A percentile compares a stretch with the other conserved stretches of the same genome.
Conservation (phyloP, 2,329 filamentous ascomycete genomes). For the Penicillium palitans region DNA sequence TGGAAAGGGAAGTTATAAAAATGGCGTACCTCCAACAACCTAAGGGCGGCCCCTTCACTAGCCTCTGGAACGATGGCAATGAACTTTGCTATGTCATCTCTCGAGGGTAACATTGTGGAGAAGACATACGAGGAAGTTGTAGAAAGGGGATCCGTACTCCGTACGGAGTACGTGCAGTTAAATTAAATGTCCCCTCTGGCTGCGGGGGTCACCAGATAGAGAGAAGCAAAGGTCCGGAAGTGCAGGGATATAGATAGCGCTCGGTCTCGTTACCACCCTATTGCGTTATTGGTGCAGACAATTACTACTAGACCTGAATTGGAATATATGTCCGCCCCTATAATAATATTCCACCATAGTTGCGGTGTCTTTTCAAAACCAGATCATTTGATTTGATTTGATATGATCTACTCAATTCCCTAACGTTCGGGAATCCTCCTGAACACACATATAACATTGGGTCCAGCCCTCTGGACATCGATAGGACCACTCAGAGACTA, state of each 20-base stretch:
- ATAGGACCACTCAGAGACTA: too few species aligned
- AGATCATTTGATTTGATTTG: not conserved
- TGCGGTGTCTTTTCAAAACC: not conserved
- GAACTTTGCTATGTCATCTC: constrained; percentile 1
- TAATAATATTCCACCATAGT: too few species aligned
- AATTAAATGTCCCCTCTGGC: too few species aligned
- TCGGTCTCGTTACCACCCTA: not conserved
- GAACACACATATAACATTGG: too few species aligned
- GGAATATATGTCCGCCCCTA: too few species aligned
- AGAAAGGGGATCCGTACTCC: not conserved
- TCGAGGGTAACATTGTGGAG: not conserved
- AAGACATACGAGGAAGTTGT: not conserved
- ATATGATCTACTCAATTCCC: not conserved
- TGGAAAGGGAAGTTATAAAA: not conserved
- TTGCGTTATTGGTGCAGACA: not conserved
- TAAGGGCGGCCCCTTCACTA: not conserved
- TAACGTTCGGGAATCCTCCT: too few species aligned
- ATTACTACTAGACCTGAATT: not conserved
- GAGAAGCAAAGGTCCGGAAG: not conserved
- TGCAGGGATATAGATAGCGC: not conserved
- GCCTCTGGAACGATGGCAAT: constrained; percentile 6
- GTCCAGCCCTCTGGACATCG: too few species aligned
- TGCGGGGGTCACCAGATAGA: not conserved
- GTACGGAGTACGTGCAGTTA: too few species aligned
- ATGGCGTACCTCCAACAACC: constrained; percentile 12